Base-by-base conservation (phyloP, 306 rosid species). In the Pyrus bretschneideri region DNA sequence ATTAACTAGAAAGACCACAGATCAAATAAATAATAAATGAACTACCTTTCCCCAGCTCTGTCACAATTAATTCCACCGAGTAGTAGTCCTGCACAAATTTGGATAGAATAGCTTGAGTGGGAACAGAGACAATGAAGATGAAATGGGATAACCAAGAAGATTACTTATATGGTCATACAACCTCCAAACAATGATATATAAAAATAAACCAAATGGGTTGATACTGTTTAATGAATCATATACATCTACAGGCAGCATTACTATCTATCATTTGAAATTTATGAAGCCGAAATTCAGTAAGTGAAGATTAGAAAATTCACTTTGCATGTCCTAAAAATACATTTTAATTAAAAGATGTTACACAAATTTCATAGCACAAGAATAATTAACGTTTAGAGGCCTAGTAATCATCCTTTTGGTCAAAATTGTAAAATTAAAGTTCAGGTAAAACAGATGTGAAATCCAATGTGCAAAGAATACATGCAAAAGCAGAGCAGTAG, bases 11-110 rank as follows among this genome's bases (percentile, higher is more conserved):
- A 67, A 70, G 30, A 19, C 13, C 30, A 14, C 31, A 49, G 29
- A 71, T 31, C 2, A 38, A 69, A 66, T 27, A 22, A 60, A 71
- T 38, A 29, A 42, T 59, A 7, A 52, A 45, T 25, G 5, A 42
- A 72, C 70, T 84, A 95, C 99, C 99, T 90, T 83, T 86, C 69
- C 96, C 93, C 83, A 92, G 81, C 77, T 95, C 97, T 27, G 93
- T 92, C 52, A 95, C 90, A 80, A 89, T 83, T 35, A 92, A 74
- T 52, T 95, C 93, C 79, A 92, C 51, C 40, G 77, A 73, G 81
- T 92, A 91, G 70, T 72, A n/a, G 29, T 92, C 97, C 99, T 95
- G 97, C 63, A 70, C 58, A 81, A 64, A 79, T 80, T 75, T 27
- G 35, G 31, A 54, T 59, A 73, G 72, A 64, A 78, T 31, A 76